Conservation (phyloP, 1,284 basidiomycete genomes). For the Marasmius fiardii region DNA sequence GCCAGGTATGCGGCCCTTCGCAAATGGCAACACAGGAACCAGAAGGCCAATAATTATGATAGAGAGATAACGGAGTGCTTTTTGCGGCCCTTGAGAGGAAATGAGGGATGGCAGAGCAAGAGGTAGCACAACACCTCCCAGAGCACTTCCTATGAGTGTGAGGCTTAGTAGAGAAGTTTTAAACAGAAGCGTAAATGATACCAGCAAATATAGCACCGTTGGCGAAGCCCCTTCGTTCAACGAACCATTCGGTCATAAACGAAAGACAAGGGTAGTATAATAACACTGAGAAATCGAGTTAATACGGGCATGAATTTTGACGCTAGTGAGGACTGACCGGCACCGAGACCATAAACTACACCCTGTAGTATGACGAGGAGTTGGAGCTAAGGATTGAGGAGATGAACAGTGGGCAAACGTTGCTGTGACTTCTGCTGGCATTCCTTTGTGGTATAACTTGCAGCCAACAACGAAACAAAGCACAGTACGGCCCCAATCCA, state of each 20-base stretch:
- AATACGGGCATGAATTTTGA: background rate
- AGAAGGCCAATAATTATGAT: slow-evolving; percentile 22
- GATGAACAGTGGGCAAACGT: too few species aligned
- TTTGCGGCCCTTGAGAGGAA: slow-evolving; percentile 21
- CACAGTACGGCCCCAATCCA: slow-evolving; percentile 29
- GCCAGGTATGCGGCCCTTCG: slow-evolving; percentile 31
- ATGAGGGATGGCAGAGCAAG: slow-evolving; percentile 27
- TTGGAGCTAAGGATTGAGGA: background rate
- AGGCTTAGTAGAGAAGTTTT: background rate
- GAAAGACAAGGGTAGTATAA: slow-evolving; percentile 32
- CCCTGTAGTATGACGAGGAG: slow-evolving; percentile 34
- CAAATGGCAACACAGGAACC: slow-evolving; percentile 25
- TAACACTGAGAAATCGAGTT: slow-evolving; percentile 23
- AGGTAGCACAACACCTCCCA: slow-evolving; percentile 35
- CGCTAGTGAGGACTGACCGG: slow-evolving; percentile 21
- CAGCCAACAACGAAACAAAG: slow-evolving; percentile 28
- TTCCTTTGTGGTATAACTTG: slow-evolving; percentile 31
- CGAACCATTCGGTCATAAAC: slow-evolving; percentile 44
- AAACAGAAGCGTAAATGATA: slow-evolving; percentile 9
- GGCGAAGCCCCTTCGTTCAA: slow-evolving; percentile 35
- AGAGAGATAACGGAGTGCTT: slow-evolving; percentile 27
- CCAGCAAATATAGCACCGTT: slow-evolving; percentile 40
- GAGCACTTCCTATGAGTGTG: slow-evolving; percentile 27
- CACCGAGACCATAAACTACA: slow-evolving; percentile 34
- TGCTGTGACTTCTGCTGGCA: too few species aligned